Evolutionary conservation across 129 eudicot genomes (phyloP).

Genomic region (Heracleum sosnowskyi): DNA sequence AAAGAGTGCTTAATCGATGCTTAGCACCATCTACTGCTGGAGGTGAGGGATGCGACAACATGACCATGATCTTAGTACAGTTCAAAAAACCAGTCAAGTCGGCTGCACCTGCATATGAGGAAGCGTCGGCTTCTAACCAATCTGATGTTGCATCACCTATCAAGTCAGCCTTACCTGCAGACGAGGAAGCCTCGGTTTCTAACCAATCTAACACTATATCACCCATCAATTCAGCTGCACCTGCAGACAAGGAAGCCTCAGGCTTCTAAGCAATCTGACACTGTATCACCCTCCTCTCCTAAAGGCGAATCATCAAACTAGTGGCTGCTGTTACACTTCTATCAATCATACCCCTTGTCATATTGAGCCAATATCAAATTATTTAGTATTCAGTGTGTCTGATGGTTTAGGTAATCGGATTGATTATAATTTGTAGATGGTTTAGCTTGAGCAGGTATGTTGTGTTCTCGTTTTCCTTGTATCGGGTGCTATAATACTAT

Average conservation of each 20-base stretch:
- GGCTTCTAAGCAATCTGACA: conserved; percentile 18
- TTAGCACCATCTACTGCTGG: conserved; percentile 97
- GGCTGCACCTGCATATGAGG: conserved; percentile 8
- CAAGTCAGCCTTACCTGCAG: conserved; percentile 5
- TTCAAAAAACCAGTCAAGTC: conserved; percentile 49
- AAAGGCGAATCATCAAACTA: conserved; percentile 18
- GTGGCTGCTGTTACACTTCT: neutral
- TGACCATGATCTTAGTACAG: conserved; percentile 96
- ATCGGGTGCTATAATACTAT: neutral
- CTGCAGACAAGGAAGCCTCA: conserved; percentile 23
- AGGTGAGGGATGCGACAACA: conserved; percentile 97
- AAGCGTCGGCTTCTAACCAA: conserved; percentile 25
- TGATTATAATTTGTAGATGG: neutral
- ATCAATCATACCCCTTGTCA: neutral
- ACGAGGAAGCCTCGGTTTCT: conserved; percentile 24
- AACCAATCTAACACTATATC: conserved; percentile 25
- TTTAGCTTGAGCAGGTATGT: neutral
- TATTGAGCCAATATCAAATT: neutral
- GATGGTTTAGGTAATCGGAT: neutral
- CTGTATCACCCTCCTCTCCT: neutral
- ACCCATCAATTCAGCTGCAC: conserved; percentile 12
- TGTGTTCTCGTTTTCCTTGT: neutral
- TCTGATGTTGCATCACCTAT: conserved; percentile 30
- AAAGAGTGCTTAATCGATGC: conserved; percentile 60
- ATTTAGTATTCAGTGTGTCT: neutral